phyloP scores from a whole-genome alignment of 139 green algal species.

The Trebouxia sp. region DNA sequence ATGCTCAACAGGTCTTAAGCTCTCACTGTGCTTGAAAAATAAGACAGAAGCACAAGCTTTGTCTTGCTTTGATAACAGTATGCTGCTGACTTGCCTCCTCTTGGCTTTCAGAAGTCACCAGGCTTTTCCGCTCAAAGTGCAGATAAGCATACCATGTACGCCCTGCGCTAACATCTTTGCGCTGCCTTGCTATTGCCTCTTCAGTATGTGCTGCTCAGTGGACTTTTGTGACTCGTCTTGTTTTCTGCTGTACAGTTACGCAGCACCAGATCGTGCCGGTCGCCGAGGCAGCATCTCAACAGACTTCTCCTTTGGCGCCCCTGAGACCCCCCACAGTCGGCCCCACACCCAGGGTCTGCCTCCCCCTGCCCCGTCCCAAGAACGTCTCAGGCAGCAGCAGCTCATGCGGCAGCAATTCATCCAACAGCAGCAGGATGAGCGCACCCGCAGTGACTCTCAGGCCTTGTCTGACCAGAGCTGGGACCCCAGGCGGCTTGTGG shows the following conservation, averaged over 20 bases:
- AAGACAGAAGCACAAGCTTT: no score
- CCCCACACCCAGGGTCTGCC: not conserved
- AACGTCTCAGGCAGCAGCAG: not conserved
- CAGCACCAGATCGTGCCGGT: not conserved
- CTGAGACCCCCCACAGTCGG: not conserved
- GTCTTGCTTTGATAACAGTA: no score
- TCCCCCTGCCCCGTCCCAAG: not conserved
- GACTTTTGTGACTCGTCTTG: not conserved
- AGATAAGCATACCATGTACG: no score
- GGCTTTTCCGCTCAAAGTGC: no score
- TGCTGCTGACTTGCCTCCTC: no score
- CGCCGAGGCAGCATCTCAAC: not conserved
- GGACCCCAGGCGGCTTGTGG: not conserved
- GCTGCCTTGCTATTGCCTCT: no score
- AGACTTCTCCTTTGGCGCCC: constrained; percentile 8
- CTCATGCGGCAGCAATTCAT: constrained; percentile 17
- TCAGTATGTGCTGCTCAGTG: no score
- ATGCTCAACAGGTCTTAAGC: no score
- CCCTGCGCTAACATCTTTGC: no score
- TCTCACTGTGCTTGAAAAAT: no score
- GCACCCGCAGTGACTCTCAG: not conserved
- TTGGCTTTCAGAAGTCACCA: no score
- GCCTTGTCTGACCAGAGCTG: not conserved
- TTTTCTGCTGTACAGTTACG: not conserved
- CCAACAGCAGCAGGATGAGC: constrained; percentile 7